Conservation (phyloP, 495 filamentous ascomycete species). For the Evernia prunastri region DNA sequence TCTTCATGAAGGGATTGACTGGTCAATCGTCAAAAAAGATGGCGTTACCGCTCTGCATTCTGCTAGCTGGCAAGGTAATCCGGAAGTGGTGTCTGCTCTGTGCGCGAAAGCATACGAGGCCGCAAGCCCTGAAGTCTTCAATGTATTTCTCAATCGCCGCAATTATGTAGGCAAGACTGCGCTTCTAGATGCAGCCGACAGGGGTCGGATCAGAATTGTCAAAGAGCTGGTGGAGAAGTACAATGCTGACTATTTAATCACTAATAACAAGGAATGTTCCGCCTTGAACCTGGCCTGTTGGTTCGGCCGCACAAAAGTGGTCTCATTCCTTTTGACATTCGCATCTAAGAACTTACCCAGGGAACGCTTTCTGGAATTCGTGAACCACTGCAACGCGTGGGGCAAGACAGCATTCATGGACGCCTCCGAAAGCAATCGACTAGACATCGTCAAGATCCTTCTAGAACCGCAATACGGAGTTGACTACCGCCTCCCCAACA, state of each 20-base stretch:
- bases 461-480: too few species aligned
- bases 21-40: not conserved
- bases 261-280: not conserved
- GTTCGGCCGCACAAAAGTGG: not conserved
- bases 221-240: not conserved
- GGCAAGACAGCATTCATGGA: too few species aligned
- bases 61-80: not conserved
- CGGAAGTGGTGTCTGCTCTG: not conserved
- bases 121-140: not conserved
- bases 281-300: not conserved
- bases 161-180: not conserved
- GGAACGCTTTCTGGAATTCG: not conserved
- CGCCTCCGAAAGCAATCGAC: too few species aligned
- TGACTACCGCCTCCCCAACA: too few species aligned
- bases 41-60: slow-evolving; percentile 5
- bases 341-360: not conserved
- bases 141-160: slow-evolving; percentile 6
- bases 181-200: slow-evolving; percentile 2
- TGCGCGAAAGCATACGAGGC: not conserved
- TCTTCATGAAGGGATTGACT: slow-evolving; percentile 3
- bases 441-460: too few species aligned
- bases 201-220: not conserved
- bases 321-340: not conserved
- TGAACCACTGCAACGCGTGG: too few species aligned
- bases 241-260: not conserved